phyloP scores from a whole-genome alignment of 2,329 filamentous ascomycete genomes.

The Penicillium crustosum region DNA sequence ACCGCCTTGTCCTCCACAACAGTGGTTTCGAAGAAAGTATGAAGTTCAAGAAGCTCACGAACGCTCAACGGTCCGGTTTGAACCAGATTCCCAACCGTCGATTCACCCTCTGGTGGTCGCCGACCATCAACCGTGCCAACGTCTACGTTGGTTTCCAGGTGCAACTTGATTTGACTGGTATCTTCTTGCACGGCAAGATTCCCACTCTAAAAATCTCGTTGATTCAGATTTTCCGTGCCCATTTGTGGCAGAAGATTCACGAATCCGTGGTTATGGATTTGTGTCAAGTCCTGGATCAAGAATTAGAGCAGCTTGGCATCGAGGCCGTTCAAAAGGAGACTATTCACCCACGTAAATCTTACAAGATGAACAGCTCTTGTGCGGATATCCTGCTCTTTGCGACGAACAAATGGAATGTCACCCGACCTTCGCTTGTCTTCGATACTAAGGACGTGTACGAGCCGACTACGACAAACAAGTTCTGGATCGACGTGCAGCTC shows the following conservation, averaged over 20 bases:
- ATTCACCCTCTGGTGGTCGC: slow-evolving; percentile 97
- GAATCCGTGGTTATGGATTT: slow-evolving; percentile 98
- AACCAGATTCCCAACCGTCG: slow-evolving; percentile 99
- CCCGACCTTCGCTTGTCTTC: slow-evolving; percentile 84
- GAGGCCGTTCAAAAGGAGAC: slow-evolving; percentile 99
- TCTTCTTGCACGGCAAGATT: slow-evolving; percentile 98
- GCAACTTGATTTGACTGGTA: slow-evolving; percentile 93
- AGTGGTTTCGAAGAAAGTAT: slow-evolving; percentile 62
- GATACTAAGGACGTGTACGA: slow-evolving; percentile 97
- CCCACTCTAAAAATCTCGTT: slow-evolving; percentile 96
- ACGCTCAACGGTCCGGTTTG: slow-evolving; percentile 91
- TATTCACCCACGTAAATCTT: slow-evolving; percentile 97
- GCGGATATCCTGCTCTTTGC: slow-evolving; percentile 96
- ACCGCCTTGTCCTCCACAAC: slow-evolving; percentile 50
- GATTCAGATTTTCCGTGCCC: slow-evolving; percentile 98
- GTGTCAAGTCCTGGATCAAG: slow-evolving; percentile 97
- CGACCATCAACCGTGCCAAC: slow-evolving; percentile 90
- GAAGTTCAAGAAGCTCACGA: slow-evolving; percentile 99
- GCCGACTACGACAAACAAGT: slow-evolving; percentile 94
- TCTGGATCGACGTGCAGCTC: slow-evolving; percentile 97
- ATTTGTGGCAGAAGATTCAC: slow-evolving; percentile 99
- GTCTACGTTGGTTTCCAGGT: slow-evolving; percentile 99
- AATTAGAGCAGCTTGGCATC: slow-evolving; percentile 90
- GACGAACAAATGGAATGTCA: slow-evolving; percentile 98
- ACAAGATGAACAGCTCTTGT: slow-evolving; percentile 99